Evolutionary conservation across 768 basidiomycete genomes (phyloP).

Genomic region (Russula emetica): DNA sequence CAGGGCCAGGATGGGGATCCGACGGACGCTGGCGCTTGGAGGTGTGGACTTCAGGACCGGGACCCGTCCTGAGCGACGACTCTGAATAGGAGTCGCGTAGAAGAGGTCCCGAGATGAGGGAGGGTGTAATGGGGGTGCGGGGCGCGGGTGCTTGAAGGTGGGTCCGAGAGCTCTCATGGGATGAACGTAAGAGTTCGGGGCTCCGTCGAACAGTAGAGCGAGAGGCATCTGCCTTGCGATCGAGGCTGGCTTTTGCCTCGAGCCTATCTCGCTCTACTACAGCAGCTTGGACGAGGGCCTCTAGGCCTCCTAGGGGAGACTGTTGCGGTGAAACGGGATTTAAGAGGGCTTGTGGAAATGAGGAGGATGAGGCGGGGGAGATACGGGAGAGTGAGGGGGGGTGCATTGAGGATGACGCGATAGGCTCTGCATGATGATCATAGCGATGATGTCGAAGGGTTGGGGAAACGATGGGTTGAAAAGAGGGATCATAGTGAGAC

Average conservation of each 20-base stretch:
- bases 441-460: slow-evolving; percentile 14
- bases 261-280: slow-evolving; percentile 60
- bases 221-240: slow-evolving; percentile 2
- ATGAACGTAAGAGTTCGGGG: slow-evolving; percentile 12
- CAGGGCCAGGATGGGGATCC: slow-evolving; percentile 8
- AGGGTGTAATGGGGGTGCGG: slow-evolving; percentile 10
- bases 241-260: slow-evolving; percentile 30
- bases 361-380: slow-evolving; percentile 19
- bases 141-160: slow-evolving; percentile 18
- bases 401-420: slow-evolving; percentile 12
- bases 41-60: slow-evolving; percentile 3
- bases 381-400: slow-evolving; percentile 20
- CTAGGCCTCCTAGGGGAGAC: slow-evolving; percentile 41
- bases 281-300: slow-evolving; percentile 68
- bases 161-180: slow-evolving; percentile 7
- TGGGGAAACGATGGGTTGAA: slow-evolving; percentile 16
- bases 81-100: slow-evolving; percentile 22
- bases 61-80: slow-evolving; percentile 20
- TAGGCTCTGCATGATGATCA: slow-evolving; percentile 13
- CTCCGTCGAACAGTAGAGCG: slow-evolving; percentile 14
- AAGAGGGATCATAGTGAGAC: slow-evolving; percentile 12
- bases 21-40: slow-evolving; percentile 22
- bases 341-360: slow-evolving; percentile 27
- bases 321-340: slow-evolving; percentile 30
- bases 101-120: slow-evolving; percentile 14